Conservation (phyloP, 2,329 filamentous ascomycete genomes). For the Colletotrichum acutatum region DNA sequence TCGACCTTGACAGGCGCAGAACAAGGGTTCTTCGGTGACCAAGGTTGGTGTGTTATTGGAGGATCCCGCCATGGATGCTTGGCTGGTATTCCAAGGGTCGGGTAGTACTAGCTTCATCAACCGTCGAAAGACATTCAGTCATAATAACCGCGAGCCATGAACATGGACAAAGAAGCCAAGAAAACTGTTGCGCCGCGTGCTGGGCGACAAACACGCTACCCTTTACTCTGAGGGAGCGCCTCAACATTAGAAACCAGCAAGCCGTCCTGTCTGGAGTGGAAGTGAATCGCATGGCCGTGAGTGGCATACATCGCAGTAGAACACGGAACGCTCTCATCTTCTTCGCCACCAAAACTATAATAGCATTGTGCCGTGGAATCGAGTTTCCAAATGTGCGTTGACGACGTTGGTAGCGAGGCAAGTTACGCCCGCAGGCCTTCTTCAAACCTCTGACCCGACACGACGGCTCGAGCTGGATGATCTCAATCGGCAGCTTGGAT, state of each 20-base stretch:
- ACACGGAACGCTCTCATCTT: background rate
- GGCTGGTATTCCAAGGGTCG: background rate
- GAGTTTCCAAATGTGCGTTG: background rate
- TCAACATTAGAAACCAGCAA: background rate
- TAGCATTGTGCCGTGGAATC: background rate
- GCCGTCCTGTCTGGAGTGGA: background rate
- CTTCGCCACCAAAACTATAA: too few species aligned
- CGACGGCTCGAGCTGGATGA: background rate
- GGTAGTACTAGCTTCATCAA: conserved; percentile 1
- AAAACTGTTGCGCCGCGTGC: conserved; percentile 8
- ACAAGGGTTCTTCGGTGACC: background rate
- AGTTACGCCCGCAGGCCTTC: background rate
- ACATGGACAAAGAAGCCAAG: conserved; percentile 16
- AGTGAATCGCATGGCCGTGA: background rate
- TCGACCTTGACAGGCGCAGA: background rate
- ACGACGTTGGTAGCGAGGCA: background rate
- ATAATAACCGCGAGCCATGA: background rate
- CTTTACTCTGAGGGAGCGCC: background rate
- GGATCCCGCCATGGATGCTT: background rate
- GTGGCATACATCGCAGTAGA: background rate
- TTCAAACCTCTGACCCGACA: background rate
- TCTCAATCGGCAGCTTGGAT: too few species aligned
- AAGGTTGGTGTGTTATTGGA: background rate
- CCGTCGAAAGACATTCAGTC: background rate
- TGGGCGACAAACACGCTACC: background rate